phyloP scores from a whole-genome alignment of 2,329 filamentous ascomycete species.

The Rutstroemia sp. region DNA sequence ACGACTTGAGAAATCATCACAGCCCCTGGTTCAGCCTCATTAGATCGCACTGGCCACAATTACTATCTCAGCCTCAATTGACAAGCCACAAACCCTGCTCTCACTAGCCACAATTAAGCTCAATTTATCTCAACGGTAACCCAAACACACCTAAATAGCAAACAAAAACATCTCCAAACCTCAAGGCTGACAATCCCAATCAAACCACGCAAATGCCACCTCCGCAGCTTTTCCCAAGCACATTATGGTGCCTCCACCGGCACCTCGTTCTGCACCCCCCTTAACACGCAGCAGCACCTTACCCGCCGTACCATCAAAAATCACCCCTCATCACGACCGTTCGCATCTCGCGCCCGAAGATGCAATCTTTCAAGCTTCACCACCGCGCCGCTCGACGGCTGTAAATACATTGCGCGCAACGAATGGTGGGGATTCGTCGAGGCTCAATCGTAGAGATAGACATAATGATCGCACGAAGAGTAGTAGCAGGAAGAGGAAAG shows the following conservation, averaged over 20 bases:
- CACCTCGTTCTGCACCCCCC: slow-evolving; percentile 17
- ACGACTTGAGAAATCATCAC: too few relatives aligned
- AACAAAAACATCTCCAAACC: not conserved
- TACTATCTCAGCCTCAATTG: not conserved
- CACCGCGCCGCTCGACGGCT: slow-evolving; percentile 43
- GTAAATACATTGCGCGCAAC: slow-evolving; percentile 31
- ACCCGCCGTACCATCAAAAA: slow-evolving; percentile 10
- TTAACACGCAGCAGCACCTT: slow-evolving; percentile 22
- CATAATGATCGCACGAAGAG: slow-evolving; percentile 37
- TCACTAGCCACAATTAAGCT: not conserved
- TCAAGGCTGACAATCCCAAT: slow-evolving; percentile 5
- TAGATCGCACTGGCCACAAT: too few relatives aligned
- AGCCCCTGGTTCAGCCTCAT: too few relatives aligned
- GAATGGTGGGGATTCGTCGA: slow-evolving; percentile 16
- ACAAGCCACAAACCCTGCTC: not conserved
- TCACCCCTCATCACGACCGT: slow-evolving; percentile 38
- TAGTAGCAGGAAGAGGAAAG: slow-evolving; percentile 53
- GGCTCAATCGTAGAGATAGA: slow-evolving; percentile 19
- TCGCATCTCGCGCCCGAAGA: slow-evolving; percentile 76
- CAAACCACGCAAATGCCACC: not conserved
- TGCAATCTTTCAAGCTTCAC: slow-evolving; percentile 61
- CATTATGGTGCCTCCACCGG: slow-evolving; percentile 25
- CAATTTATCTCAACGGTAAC: not conserved
- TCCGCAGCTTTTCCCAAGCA: slow-evolving; percentile 2
- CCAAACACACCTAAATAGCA: not conserved